Base-by-base conservation (phyloP, 495 filamentous ascomycete species). In the Geopyxis carbonaria region DNA sequence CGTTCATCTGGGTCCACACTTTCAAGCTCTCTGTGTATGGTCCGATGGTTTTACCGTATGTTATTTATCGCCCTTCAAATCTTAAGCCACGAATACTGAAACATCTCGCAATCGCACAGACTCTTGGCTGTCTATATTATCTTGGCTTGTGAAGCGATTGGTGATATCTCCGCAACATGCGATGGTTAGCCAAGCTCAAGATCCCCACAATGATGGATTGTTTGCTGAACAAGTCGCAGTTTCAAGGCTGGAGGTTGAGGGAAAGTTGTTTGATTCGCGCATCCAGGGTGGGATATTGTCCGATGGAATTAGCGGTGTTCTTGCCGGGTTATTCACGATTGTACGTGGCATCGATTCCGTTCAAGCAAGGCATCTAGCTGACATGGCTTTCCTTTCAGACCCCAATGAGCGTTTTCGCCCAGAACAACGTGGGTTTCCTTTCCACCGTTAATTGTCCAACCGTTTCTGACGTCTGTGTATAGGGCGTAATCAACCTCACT, bases 1-100 rank as follows among this genome's bases (percentile, higher is more conserved):
- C 77, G 21, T 93, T 94, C 60, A 72, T 92, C 57, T 94, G 85
- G 86, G 79, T 87, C 22, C 66, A 81, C 31, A 94, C 81, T 0
- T 94, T 93, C 65, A 73, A 72, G 27, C 63, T 94, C 1, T 63
- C 61, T 21, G 64, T 93, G 34, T 93, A 94, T 53, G 78, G 73
- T 0, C 86, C 86, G 0, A 66, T 93, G 7, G 80, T 93, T 9
- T 62, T 93, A 1, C 86, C 86, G 1, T n/a, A n/a, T n/a, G n/a
- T n/a, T n/a, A n/a, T n/a, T n/a, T 55, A 40, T 34, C 8, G 16
- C 28, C 16, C 38, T 14, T 14, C 18, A 30, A 30, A 16, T 1
- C 24, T 19, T 22, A 9, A 10, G 22, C 11, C 23, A 30, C 9
- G 19, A 14, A 31, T 28, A 5, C 22, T 27, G 21, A 22, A 31